Evolutionary conservation across 345 rosid species (phyloP).

Genomic region (Melaleuca alternifolia): DNA sequence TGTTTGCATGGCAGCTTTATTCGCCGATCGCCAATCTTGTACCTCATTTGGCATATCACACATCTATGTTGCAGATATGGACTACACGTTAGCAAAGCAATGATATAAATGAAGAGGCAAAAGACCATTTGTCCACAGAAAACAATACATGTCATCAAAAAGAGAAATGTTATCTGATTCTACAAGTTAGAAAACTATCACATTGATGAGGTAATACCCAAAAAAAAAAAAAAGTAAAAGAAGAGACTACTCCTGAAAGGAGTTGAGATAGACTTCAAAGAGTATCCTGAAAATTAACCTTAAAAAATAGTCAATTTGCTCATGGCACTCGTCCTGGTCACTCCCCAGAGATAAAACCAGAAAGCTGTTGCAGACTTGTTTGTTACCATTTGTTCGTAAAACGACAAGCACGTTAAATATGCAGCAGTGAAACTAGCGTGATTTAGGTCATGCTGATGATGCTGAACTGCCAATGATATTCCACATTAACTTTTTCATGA

Average conservation of each 20-base stretch:
- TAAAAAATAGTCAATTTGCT: background rate
- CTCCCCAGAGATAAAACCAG: background rate
- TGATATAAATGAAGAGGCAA: background rate
- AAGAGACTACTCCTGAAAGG: background rate
- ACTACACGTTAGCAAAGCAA: background rate
- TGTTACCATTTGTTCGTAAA: background rate
- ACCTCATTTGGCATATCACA: constrained; percentile 58
- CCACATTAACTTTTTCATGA: background rate
- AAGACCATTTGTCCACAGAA: background rate
- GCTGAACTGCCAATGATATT: background rate
- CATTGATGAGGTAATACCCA: background rate
- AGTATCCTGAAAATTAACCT: background rate
- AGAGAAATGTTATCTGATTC: background rate
- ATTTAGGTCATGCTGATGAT: background rate
- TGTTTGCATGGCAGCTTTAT: constrained; percentile 57
- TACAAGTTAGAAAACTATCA: background rate
- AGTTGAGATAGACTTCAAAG: background rate
- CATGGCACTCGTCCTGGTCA: background rate
- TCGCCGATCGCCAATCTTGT: constrained; percentile 48
- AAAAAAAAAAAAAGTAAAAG: background rate
- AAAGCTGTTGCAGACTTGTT: background rate
- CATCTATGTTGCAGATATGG: constrained; percentile 23
- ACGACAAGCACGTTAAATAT: background rate
- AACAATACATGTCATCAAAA: background rate
- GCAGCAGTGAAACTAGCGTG: background rate